Base-by-base conservation (phyloP, 495 filamentous ascomycete species). In the Lophiotrema nucula region DNA sequence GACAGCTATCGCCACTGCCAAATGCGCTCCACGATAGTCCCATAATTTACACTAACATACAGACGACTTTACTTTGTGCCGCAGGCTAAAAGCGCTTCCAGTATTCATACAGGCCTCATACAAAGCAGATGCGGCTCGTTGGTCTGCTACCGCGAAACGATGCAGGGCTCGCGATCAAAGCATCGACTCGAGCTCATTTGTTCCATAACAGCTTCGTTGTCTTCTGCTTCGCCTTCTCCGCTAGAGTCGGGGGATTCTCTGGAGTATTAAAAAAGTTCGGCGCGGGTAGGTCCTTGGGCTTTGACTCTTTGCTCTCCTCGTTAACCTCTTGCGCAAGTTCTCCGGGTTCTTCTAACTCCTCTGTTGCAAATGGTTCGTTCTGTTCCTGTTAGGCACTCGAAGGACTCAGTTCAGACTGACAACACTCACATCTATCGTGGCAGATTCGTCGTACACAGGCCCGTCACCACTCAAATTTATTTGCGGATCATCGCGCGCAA, bases 401-500 rank as follows among this genome's bases (percentile, higher is more conserved):
- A 37, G n/a, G n/a, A 37, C n/a, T n/a, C n/a, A n/a, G n/a, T n/a
- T n/a, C n/a, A n/a, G n/a, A n/a, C n/a, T n/a, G n/a, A n/a, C n/a
- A n/a, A n/a, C n/a, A n/a, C n/a, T n/a, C n/a, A n/a, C n/a, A n/a
- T n/a, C n/a, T n/a, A n/a, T n/a, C n/a, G n/a, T n/a, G n/a, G n/a
- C n/a, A n/a, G n/a, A n/a, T n/a, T 8, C 31, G 31, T 58, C 70
- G 64, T 80, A 87, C 41, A 78, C 72, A 19, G 65, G 69, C 3
- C 74, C 77, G 1, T 74, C 53, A 21, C 74, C 78, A 26, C 68
- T 72, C 4, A 89, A 67, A 65, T 89, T 70, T 43, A 65, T 48
- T 67, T 88, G 83, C 16, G 77, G 76, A 67, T 90, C 90, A 8
- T 74, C 73, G 69, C 81, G 73, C 6, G 88, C 92, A 56, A 91